These are phyloP conservation scores for Polyporus tsugae DNA, from an alignment of 1,284 basidiomycete genomes.

Conservation along the genomic window DNA sequence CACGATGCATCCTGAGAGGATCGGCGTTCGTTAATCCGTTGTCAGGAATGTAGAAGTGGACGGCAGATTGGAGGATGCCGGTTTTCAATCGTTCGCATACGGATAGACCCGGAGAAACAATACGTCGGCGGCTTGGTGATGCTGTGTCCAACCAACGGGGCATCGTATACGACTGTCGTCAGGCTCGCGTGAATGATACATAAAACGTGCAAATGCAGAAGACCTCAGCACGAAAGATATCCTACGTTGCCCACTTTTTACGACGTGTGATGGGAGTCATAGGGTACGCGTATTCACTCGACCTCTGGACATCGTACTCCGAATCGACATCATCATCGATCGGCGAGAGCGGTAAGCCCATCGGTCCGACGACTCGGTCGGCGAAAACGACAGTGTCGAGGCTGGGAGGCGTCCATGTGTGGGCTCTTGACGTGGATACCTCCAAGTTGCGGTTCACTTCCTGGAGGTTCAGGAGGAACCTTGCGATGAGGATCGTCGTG, in stretches of 20 bases:
- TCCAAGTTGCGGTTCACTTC: neutral
- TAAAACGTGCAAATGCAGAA: too few relatives aligned
- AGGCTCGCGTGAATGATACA: too few relatives aligned
- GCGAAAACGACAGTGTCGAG: neutral
- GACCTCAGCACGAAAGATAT: neutral
- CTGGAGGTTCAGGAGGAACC: conserved; percentile 6
- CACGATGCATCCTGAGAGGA: too few relatives aligned
- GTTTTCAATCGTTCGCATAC: too few relatives aligned
- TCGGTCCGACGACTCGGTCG: neutral
- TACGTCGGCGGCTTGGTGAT: too few relatives aligned
- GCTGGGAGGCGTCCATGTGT: neutral
- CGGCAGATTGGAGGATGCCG: too few relatives aligned
- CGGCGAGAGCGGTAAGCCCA: neutral
- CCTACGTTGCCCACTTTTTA: neutral
- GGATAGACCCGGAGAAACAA: too few relatives aligned
- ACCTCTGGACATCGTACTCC: neutral
- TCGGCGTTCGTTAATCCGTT: too few relatives aligned
- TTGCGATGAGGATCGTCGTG: conserved; percentile 3
- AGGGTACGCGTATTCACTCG: neutral
- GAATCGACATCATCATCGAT: neutral
- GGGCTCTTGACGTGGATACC: neutral
- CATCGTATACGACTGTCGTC: too few relatives aligned
- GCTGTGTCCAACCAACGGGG: too few relatives aligned
- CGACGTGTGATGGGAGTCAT: neutral
- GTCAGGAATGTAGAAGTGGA: too few relatives aligned